Evolutionary conservation across 352 stramenopile species (phyloP), one percentile per base, ranked within the genome.

Genomic region (Peronosclerospora sorghi): DNA sequence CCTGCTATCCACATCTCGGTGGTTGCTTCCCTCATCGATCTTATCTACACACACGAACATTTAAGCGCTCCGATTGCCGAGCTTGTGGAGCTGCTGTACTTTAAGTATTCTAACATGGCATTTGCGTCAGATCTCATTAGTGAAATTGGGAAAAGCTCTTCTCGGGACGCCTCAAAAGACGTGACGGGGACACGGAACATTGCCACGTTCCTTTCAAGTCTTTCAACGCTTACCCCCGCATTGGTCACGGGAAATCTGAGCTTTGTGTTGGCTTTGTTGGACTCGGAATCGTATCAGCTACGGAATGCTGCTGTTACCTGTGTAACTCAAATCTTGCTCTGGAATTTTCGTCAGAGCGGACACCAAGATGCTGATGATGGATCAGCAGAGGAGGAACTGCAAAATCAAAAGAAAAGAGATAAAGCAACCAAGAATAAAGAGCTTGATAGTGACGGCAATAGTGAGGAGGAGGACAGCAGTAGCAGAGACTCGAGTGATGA

Each of bases 241-340:
- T 51, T 86, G 35, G 76, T 87, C 35, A 75, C 84, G 43, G 73
- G 71, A 7, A 87, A 90, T 42, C 48, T 87, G 36, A 81, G 67
- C 8, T 86, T 90, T 21, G 68, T 90, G 26, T 51, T 90, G 23
- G 72, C 68, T 4, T 66, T 90, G 10, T 56, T 86, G 7, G 73
- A 86, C 38, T 79, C 73, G 2, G 78, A 90, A 53, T 75, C 68
- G 5, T 90, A 90, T 43, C 73, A 83, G 30, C 51, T 87, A 2
- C 62, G 78, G 3, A 90, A 87, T 27, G 73, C 74, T 35, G 73
- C 68, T 4, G 74, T 85, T 14, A 82, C 74, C n/a, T 84, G 70
- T 32, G 70, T 87, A 15, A 73, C 66, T 8, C 65, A 85, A 23
- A 90, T 90, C 19, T 47, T 90, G 26, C 38, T 86, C 8, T 86